Base-by-base conservation (phyloP, 2,329 filamentous ascomycete genomes). In the Colletotrichum sp. region DNA sequence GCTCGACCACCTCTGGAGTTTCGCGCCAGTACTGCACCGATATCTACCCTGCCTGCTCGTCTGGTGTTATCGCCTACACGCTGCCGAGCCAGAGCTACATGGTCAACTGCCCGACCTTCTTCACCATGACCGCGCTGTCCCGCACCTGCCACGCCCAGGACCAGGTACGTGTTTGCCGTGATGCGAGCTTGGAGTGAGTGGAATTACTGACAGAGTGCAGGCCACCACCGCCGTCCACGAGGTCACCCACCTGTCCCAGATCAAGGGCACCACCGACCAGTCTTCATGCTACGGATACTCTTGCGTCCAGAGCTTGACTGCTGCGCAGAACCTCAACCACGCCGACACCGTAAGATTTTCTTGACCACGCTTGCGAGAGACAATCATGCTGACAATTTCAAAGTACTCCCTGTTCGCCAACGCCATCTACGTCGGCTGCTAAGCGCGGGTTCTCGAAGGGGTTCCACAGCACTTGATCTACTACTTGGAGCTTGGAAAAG, bases 171-270 rank as follows among this genome's bases (percentile, higher is more conserved):
- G 94, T 92, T 13, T 18, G 36, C 36, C 3, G 36, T 5, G 16
- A 38, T 38, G 36, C 15, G 13, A 15, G 4, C 1, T 36, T 15
- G 34, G 28, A 4, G 9, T 30, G 28, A 30, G 28, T 4, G 28
- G 28, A 10, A 30, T 30, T 30, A 10, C 34, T 58, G 21, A 58
- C 16, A 10, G 21, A 8, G 12, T 34, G 10, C 9, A 67, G 64
- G 65, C 65, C 36, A 93, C 89, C 16, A 94, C 92, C 16, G 88
- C 88, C 36, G 82, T 94, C 16, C 93, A 94, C 80, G 93, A 94
- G 86, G 86, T 88, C 78, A 93, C 92, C 10, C 93, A 94, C 80
- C 77, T 89, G 86, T 89, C n/a, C 83, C 88, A 81, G 87, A 84
- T 83, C 77, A 90, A 90, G 72, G 90, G 91, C 10, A 93, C 92